phyloP scores from a whole-genome alignment of 1,284 basidiomycete genomes.

The Ceratobasidium sp. region DNA sequence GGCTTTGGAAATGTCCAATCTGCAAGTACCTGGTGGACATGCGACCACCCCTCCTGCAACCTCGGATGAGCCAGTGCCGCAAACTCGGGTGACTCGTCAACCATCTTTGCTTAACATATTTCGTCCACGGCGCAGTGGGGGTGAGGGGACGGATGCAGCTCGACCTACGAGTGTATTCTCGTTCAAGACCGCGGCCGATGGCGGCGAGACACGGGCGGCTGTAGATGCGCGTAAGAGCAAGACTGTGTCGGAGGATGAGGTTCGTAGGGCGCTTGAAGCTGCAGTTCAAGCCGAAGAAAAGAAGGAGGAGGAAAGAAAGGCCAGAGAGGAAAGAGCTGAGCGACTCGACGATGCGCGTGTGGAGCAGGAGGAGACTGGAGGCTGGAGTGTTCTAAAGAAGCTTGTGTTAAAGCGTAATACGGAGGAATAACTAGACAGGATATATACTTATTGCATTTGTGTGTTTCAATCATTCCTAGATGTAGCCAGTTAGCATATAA shows the following conservation, averaged over 20 bases:
- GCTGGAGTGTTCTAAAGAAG: slow-evolving; percentile 26
- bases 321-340: slow-evolving; percentile 1
- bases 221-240: neutral
- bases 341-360: slow-evolving; percentile 19
- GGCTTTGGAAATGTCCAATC: slow-evolving; percentile 21
- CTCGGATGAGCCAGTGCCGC: neutral
- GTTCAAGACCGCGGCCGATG: slow-evolving; percentile 11
- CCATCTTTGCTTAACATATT: slow-evolving; percentile 17
- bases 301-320: neutral
- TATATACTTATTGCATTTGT: too few relatives aligned
- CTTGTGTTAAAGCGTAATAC: slow-evolving; percentile 33
- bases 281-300: slow-evolving; percentile 23
- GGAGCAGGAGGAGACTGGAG: slow-evolving; percentile 26
- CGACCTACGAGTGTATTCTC: slow-evolving; percentile 12
- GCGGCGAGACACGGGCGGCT: slow-evolving; percentile 1
- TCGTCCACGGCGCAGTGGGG: neutral
- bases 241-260: slow-evolving; percentile 2
- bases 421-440: too few relatives aligned
- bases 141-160: slow-evolving; percentile 12
- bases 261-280: slow-evolving; percentile 18
- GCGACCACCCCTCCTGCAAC: neutral
- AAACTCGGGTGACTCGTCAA: neutral
- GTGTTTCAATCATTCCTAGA: too few relatives aligned
- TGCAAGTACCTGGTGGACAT: neutral
- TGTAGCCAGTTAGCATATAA: too few relatives aligned